Evolutionary conservation across 192 early-diverging fungal genomes (phyloP), one percentile per base, ranked within the genome.

Genomic region (Coemansia erecta): DNA sequence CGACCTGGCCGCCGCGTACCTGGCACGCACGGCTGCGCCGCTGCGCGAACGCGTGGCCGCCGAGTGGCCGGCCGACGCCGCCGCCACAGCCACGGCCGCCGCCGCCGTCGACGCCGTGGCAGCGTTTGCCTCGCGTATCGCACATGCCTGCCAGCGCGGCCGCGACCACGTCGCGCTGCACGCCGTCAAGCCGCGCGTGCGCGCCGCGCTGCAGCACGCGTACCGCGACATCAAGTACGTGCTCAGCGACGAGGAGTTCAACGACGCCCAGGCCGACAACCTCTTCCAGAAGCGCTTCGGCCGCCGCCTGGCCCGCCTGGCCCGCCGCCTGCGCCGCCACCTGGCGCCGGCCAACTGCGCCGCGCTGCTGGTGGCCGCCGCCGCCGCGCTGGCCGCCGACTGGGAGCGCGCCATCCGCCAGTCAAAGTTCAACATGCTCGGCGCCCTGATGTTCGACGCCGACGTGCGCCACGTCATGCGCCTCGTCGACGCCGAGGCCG

Each of bases 391-490:
- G 26, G 81, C 84, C 2, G 83, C 77, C 21, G 91, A 95, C 53
- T 94, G 90, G 90, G 94, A 98, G 72, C 82, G 88, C 46, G 89
- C 91, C 18, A 83, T 97, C 22, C 72, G 91, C 24, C 83, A 86
- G 56, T 87, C 85, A n/a, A 90, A 89, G 51, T 98, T 95, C 73
- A 98, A 91, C 70, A 88, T 90, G 80, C 85, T 94, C 41, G 97
- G 97, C 0, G 93, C 91, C 4, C 81, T 97, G 28, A 84, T 89
- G 47, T 94, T 98, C 64, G 97, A 99, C 54, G 91, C 91, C 69
- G 95, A 99, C 64, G 66, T 98, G 10, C 83, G 97, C 1, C 71
- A 84, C 11, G 72, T 95, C 9, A 85, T 75, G 37, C 81, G 85
- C 28, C 86, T 87, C 56, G 56, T 93, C n/a, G 81, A 87, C 22